Evolutionary conservation across 176 grass and related monocot species (phyloP).

Genomic region (Coix lacrymajobi): DNA sequence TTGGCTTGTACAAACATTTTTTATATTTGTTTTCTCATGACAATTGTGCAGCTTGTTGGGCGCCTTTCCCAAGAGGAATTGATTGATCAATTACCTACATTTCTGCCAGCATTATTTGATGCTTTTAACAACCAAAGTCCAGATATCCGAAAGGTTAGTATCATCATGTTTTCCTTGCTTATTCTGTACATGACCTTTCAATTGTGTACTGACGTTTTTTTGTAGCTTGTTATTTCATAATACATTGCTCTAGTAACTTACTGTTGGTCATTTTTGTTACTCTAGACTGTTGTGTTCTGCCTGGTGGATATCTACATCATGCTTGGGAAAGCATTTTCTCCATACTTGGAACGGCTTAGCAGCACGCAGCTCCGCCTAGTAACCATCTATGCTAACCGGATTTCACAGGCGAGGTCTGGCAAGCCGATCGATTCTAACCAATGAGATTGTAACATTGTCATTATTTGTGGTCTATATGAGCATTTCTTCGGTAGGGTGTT

Average conservation of each 20-base stretch:
- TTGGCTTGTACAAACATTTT: slow-evolving; percentile 1
- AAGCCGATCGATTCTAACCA: slow-evolving; percentile 49
- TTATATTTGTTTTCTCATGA: slow-evolving; percentile 22
- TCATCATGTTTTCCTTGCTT: neutral
- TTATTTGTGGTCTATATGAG: slow-evolving; percentile 40
- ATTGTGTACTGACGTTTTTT: neutral
- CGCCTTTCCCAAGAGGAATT: slow-evolving; percentile 80
- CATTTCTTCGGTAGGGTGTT: slow-evolving; percentile 42
- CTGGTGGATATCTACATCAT: slow-evolving; percentile 97
- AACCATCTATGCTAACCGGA: slow-evolving; percentile 93
- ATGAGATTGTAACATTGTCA: slow-evolving; percentile 42
- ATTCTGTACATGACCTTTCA: neutral
- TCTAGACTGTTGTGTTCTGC: slow-evolving; percentile 90
- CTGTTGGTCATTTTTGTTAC: neutral
- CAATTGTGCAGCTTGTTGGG: slow-evolving; percentile 67
- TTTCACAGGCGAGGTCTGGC: slow-evolving; percentile 79
- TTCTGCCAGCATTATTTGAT: slow-evolving; percentile 91
- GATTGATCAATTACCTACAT: slow-evolving; percentile 79
- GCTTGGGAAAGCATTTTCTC: slow-evolving; percentile 80
- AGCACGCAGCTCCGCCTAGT: slow-evolving; percentile 84
- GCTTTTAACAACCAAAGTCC: slow-evolving; percentile 95
- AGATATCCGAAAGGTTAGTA: slow-evolving; percentile 89
- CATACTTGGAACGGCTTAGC: slow-evolving; percentile 86
- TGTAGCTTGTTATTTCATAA: neutral
- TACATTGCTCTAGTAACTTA: neutral